Percentiles rank a stretch among this genome's conserved stretches.
Evolutionary conservation across 108 stramenopile genomes (phyloP).

Genomic region (Skeletonema grethae): DNA sequence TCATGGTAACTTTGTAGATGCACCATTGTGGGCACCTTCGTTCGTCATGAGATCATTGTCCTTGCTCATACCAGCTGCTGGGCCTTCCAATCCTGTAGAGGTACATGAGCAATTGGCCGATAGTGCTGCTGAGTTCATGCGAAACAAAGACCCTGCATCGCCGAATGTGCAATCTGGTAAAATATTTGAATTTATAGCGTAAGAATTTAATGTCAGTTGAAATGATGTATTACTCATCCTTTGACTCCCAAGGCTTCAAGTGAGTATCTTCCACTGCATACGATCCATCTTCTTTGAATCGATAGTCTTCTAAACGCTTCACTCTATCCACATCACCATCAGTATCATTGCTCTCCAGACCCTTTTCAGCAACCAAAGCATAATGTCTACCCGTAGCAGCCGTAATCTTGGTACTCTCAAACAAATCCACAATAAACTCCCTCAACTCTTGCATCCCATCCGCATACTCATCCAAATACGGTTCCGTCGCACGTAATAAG

Average conservation of each 20-base stretch:
- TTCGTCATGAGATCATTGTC: constrained; percentile 25
- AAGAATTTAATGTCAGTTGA: not conserved
- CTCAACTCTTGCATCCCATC: constrained; percentile 63
- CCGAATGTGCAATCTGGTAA: not conserved
- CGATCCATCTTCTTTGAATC: constrained; percentile 65
- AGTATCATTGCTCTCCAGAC: not conserved
- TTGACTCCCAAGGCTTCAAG: constrained; percentile 71
- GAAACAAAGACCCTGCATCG: constrained; percentile 2
- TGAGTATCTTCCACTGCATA: constrained; percentile 82
- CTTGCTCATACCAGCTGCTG: constrained; percentile 18
- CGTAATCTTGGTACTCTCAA: constrained; percentile 44
- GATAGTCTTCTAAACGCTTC: constrained; percentile 50
- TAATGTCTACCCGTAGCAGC: constrained; percentile 85
- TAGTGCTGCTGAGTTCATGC: constrained; percentile 14
- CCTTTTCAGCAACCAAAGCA: constrained; percentile 78
- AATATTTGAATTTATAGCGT: constrained; percentile 14
- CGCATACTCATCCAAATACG: constrained; percentile 83
- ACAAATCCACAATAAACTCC: constrained; percentile 39
- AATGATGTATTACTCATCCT: constrained; percentile 22
- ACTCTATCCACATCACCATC: not conserved
- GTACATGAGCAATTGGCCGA: constrained; percentile 19
- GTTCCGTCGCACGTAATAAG: constrained; percentile 77
- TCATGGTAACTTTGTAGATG: constrained; percentile 39
- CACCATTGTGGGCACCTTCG: constrained; percentile 28
- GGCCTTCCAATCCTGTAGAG: constrained; percentile 12